phyloP scores from a whole-genome alignment of 2,329 filamentous ascomycete species.

The Immersiporthe knoxdaviesiana region DNA sequence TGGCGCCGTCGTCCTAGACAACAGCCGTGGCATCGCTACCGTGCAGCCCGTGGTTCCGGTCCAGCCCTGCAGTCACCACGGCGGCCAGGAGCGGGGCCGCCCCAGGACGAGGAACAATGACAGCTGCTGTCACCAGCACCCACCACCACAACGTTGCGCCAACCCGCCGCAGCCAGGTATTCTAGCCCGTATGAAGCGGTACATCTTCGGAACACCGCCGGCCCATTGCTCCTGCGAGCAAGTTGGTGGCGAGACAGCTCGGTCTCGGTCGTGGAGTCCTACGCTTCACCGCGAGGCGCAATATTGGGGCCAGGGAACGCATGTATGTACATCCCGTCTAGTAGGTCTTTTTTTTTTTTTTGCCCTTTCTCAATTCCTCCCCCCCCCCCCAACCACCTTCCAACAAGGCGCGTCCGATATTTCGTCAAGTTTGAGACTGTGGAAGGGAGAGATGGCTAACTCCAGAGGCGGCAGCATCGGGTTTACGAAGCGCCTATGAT shows the following conservation, averaged over 20 bases:
- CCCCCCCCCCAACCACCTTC: not conserved
- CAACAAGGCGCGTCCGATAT: not conserved
- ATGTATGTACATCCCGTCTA: not conserved
- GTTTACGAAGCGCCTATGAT: slow-evolving; percentile 9
- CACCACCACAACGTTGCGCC: not conserved
- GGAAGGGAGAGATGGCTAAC: not conserved
- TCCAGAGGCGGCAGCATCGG: slow-evolving; percentile 4
- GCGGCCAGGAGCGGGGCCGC: slow-evolving; percentile 10
- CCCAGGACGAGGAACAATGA: not conserved
- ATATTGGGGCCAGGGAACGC: slow-evolving; percentile 21
- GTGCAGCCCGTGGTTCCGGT: not conserved
- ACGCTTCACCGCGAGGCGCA: slow-evolving; percentile 24
- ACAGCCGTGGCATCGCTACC: not conserved
- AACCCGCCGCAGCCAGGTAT: slow-evolving; percentile 16
- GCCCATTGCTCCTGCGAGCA: not conserved
- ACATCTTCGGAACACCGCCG: slow-evolving; percentile 20
- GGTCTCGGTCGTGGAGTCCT: slow-evolving; percentile 14
- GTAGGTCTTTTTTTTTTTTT: too few species aligned
- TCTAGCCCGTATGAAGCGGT: slow-evolving; percentile 18
- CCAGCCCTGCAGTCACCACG: slow-evolving; percentile 10
- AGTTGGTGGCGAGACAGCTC: not conserved
- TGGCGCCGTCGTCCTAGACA: not conserved
- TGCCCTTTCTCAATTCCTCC: too few species aligned
- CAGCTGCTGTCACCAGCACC: not conserved
- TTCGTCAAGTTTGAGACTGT: not conserved